A percentile compares a stretch with the other conserved stretches of the same genome.
Evolutionary conservation across 2,329 filamentous ascomycete species (phyloP).

Genomic region (Aspergillus quadricinctus): DNA sequence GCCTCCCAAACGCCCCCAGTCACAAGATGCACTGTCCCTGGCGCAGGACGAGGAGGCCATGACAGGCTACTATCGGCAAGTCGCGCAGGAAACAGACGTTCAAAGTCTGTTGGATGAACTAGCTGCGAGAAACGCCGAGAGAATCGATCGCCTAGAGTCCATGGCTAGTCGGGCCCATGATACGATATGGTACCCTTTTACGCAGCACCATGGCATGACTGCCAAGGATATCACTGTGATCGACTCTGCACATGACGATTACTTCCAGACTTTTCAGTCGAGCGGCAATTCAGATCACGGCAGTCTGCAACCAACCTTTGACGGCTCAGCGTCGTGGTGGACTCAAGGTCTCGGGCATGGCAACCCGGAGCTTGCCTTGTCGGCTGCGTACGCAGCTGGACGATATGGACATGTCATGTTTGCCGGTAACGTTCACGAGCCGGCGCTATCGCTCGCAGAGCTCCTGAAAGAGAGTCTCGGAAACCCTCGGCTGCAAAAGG

Average conservation of each 20-base stretch:
- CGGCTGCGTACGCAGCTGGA: conserved; percentile 75
- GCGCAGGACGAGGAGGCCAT: conserved; percentile 55
- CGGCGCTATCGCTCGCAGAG: conserved; percentile 66
- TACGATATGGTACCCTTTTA: conserved; percentile 82
- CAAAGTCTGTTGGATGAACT: conserved; percentile 50
- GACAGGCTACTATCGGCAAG: conserved; percentile 58
- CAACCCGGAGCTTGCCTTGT: conserved; percentile 65
- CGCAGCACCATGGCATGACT: conserved; percentile 65
- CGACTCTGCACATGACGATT: conserved; percentile 75
- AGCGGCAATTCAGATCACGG: conserved; percentile 15
- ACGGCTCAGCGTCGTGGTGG: conserved; percentile 88
- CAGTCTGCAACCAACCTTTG: conserved; percentile 64
- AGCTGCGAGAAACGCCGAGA: conserved; percentile 49
- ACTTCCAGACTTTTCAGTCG: conserved; percentile 62
- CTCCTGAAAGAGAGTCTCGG: conserved; percentile 55
- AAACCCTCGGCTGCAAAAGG: conserved; percentile 63
- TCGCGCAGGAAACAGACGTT: conserved; percentile 39
- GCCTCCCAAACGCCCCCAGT: conserved; percentile 50
- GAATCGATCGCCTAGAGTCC: conserved; percentile 56
- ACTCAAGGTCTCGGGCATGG: conserved; percentile 82
- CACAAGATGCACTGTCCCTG: conserved; percentile 25
- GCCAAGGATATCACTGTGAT: conserved; percentile 65
- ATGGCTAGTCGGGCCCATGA: conserved; percentile 60
- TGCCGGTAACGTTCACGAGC: conserved; percentile 72
- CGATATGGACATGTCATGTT: conserved; percentile 90